phyloP scores from a whole-genome alignment of 192 early-diverging fungal genomes.

The Funneliformis mosseae region DNA sequence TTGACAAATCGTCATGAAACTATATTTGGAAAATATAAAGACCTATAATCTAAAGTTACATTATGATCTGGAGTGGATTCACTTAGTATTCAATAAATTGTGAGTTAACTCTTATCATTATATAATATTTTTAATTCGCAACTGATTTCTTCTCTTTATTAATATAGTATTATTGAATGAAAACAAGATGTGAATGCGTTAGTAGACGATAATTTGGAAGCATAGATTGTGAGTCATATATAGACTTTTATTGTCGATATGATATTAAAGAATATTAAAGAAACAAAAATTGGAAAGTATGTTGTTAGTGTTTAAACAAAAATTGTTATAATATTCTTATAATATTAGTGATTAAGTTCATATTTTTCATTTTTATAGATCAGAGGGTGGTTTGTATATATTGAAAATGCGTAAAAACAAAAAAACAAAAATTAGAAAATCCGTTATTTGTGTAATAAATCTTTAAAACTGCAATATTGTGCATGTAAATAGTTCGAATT shows the following conservation, averaged over 20 bases:
- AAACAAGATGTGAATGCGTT: background rate
- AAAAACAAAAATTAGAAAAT: conserved; percentile 20
- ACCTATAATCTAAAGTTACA: conserved; percentile 12
- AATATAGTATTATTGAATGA: conserved; percentile 12
- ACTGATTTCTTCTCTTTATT: conserved; percentile 14
- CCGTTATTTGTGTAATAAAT: conserved; percentile 4
- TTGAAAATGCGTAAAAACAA: conserved; percentile 12
- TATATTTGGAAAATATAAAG: conserved; percentile 14
- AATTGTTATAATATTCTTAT: conserved; percentile 2
- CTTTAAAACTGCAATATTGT: conserved; percentile 14
- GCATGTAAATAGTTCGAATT: background rate
- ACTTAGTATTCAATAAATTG: conserved; percentile 15
- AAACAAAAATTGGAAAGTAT: conserved; percentile 26
- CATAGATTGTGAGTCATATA: conserved; percentile 5
- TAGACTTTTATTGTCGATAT: conserved; percentile 12
- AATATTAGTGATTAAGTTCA: conserved; percentile 8
- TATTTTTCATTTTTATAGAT: conserved; percentile 1
- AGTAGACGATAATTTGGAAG: conserved; percentile 8
- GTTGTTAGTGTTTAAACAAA: background rate
- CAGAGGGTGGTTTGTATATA: conserved; percentile 4
- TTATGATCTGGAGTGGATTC: background rate
- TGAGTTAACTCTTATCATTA: conserved; percentile 16
- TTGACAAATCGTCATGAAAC: background rate
- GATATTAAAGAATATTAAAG: conserved; percentile 17
- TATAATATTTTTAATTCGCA: background rate